Evolutionary conservation across 176 grass and related monocot species (phyloP).

Genomic region (Zea luxurians): DNA sequence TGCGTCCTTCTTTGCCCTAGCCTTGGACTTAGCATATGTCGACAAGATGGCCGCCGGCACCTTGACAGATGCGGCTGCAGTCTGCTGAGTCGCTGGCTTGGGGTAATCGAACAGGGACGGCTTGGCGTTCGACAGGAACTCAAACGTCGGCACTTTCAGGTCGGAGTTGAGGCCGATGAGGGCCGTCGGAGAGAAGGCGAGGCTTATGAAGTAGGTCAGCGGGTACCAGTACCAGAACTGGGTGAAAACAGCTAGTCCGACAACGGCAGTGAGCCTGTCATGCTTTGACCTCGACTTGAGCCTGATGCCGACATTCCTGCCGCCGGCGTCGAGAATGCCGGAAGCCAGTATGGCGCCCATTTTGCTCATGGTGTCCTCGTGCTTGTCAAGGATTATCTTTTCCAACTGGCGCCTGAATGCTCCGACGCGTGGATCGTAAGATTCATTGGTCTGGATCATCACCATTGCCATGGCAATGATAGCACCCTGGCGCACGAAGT

Average conservation of each 20-base stretch:
- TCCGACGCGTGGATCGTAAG: slow-evolving; percentile 65
- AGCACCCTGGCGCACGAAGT: slow-evolving; percentile 82
- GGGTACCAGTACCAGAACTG: slow-evolving; percentile 98
- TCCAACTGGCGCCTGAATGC: slow-evolving; percentile 77
- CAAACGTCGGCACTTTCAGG: slow-evolving; percentile 84
- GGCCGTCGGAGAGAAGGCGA: slow-evolving; percentile 74
- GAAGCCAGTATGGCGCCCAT: slow-evolving; percentile 92
- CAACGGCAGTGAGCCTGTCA: slow-evolving; percentile 72
- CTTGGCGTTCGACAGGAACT: slow-evolving; percentile 73
- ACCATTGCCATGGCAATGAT: slow-evolving; percentile 90
- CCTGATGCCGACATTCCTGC: slow-evolving; percentile 75
- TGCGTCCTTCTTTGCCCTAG: slow-evolving; percentile 72
- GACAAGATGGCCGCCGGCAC: slow-evolving; percentile 68
- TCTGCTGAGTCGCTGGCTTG: slow-evolving; percentile 56
- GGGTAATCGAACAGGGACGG: slow-evolving; percentile 74
- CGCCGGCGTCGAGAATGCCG: slow-evolving; percentile 79
- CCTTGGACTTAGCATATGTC: slow-evolving; percentile 72
- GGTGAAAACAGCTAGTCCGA: slow-evolving; percentile 81
- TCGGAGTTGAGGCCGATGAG: slow-evolving; percentile 85
- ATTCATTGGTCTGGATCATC: slow-evolving; percentile 90
- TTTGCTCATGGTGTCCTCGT: slow-evolving; percentile 90
- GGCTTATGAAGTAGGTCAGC: slow-evolving; percentile 78
- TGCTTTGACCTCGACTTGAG: slow-evolving; percentile 75
- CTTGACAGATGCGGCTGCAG: slow-evolving; percentile 53
- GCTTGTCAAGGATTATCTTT: slow-evolving; percentile 81